These are phyloP conservation scores for Tilletia caries DNA, from an alignment of 1,284 basidiomycete genomes.

Conservation along the genomic window DNA sequence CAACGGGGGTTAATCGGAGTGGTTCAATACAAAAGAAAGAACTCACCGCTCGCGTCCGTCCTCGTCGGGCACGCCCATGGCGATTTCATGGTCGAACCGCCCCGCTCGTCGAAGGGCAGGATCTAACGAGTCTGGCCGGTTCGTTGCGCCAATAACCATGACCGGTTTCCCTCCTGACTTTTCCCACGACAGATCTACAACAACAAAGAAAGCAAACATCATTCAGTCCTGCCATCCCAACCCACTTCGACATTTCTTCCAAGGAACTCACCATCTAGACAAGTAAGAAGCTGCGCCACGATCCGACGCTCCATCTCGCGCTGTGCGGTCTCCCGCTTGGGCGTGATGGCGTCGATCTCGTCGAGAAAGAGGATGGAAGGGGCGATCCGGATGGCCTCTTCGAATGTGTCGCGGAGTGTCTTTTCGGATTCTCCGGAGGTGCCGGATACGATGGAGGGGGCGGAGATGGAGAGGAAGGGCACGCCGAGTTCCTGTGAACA, in stretches of 20 bases:
- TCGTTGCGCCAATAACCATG: constrained; percentile 92
- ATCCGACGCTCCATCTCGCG: constrained; percentile 96
- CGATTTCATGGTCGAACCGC: constrained; percentile 94
- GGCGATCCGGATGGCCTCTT: constrained; percentile 56
- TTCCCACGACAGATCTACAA: constrained; percentile 76
- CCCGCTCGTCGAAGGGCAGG: constrained; percentile 87
- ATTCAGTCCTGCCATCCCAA: background rate
- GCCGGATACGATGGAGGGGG: constrained; percentile 89
- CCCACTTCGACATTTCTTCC: no score
- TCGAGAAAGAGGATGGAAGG: constrained; percentile 60
- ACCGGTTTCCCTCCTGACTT: constrained; percentile 66
- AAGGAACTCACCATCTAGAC: constrained; percentile 81
- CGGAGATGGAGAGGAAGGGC: constrained; percentile 88
- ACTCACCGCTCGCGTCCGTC: constrained; percentile 69
- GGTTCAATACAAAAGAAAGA: constrained; percentile 14
- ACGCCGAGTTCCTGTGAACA: constrained; percentile 59
- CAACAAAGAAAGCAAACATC: background rate
- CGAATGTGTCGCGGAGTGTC: constrained; percentile 89
- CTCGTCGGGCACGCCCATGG: constrained; percentile 93
- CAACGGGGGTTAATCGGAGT: background rate
- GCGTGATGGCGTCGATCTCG: constrained; percentile 96
- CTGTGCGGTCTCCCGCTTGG: constrained; percentile 85
- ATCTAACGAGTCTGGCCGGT: constrained; percentile 89
- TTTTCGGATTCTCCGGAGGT: constrained; percentile 98
- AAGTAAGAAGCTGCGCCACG: constrained; percentile 93